phyloP scores from a whole-genome alignment of 2,329 filamentous ascomycete genomes.

The Sporothrix globosa region DNA sequence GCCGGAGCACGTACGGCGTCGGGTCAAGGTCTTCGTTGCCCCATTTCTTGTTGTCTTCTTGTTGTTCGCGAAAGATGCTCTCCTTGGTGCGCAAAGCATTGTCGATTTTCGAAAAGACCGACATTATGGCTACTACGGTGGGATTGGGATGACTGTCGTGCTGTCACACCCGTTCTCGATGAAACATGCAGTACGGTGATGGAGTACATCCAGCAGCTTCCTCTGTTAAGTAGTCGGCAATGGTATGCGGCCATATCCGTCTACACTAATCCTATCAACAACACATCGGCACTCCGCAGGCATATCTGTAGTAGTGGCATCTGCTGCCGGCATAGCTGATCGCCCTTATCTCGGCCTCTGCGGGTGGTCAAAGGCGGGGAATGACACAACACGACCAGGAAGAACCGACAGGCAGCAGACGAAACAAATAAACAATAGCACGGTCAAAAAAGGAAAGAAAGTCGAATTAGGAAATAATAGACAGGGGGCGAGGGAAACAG shows the following conservation, averaged over 20 bases:
- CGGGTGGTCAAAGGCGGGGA: neutral
- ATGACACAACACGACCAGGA: no score
- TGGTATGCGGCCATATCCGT: neutral
- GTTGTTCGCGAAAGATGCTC: conserved; percentile 27
- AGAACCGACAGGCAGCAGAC: neutral
- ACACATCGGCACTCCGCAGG: neutral
- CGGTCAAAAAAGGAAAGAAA: neutral
- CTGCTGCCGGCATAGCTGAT: neutral
- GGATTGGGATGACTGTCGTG: no score
- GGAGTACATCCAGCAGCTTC: neutral
- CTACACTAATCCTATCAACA: neutral
- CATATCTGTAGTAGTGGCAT: no score
- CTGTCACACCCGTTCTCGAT: no score
- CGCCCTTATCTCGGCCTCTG: neutral
- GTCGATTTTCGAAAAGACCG: conserved; percentile 18
- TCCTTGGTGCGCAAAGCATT: conserved; percentile 25
- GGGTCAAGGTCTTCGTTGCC: conserved; percentile 31
- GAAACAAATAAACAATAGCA: neutral
- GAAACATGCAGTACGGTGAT: no score
- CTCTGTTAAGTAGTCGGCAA: neutral
- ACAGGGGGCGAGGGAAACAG: neutral
- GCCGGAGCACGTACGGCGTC: conserved; percentile 19
- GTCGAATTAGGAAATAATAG: neutral
- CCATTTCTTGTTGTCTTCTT: conserved; percentile 28
- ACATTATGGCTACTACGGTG: conserved; percentile 4